phyloP scores from a whole-genome alignment of 148 eudicot species.

The Vaccinium vitisidaea region DNA sequence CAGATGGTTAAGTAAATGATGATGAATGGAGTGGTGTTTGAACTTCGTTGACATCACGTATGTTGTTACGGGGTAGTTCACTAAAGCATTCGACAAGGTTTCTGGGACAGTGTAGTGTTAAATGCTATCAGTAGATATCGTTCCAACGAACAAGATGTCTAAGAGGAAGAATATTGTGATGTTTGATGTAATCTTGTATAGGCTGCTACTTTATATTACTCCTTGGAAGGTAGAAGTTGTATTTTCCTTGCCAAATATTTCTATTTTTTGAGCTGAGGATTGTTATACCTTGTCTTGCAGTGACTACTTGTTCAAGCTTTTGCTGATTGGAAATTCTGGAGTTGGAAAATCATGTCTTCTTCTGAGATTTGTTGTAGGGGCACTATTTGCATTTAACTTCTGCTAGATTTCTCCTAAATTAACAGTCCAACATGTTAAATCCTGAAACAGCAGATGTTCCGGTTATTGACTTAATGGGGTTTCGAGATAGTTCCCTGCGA shows the following conservation, averaged over 20 bases:
- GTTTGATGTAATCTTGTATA: neutral
- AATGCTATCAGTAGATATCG: neutral
- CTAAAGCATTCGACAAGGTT: neutral
- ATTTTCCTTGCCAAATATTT: neutral
- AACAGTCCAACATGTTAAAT: neutral
- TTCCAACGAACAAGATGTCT: neutral
- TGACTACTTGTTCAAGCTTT: constrained; percentile 51
- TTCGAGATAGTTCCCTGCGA: neutral
- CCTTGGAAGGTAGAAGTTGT: neutral
- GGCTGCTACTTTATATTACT: neutral
- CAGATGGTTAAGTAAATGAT: neutral
- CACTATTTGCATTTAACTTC: neutral
- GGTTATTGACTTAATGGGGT: neutral
- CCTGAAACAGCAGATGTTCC: neutral
- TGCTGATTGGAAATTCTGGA: constrained; percentile 49
- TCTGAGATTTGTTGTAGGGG: constrained; percentile 44
- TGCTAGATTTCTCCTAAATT: neutral
- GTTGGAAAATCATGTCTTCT: constrained; percentile 52
- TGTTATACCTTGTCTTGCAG: constrained; percentile 21
- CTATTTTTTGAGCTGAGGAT: neutral
- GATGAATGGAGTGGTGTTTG: neutral
- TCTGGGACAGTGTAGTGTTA: neutral
- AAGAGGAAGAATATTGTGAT: neutral
- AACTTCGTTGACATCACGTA: neutral
- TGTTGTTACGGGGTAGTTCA: neutral